Evolutionary conservation across 768 basidiomycete genomes (phyloP), one percentile per base, ranked within the genome.

Genomic region (Tricholoma matsutake): DNA sequence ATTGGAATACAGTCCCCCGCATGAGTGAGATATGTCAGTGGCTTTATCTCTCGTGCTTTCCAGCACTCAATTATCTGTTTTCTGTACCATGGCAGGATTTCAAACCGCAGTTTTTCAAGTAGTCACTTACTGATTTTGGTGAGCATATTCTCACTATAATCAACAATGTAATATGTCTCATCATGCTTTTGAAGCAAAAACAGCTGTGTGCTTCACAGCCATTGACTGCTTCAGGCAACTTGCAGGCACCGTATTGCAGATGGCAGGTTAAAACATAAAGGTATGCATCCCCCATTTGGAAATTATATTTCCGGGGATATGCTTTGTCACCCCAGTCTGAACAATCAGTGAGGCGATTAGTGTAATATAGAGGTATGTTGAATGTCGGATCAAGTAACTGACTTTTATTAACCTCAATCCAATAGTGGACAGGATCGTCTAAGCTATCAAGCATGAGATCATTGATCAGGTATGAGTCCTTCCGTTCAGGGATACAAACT

Each of bases 301-400:
- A n/a, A n/a, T n/a, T n/a, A n/a, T n/a, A n/a, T n/a, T n/a, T n/a
- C n/a, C n/a, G n/a, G n/a, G n/a, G n/a, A n/a, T n/a, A n/a, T n/a
- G n/a, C n/a, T n/a, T n/a, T n/a, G n/a, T n/a, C n/a, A 16, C 28
- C 25, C 10, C 25, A 11, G 1, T 28, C 39, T 10, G 52, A 25
- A 2, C 16, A 8, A 31, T 54, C 29, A 6, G 52, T 53, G 1
- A 22, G 52, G n/a, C 10, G 41, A 7, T 32, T 49, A 5, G 54
- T 41, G 41, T 55, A 55, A 53, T 52, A 60, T 8, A 55, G 41
- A 29, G 59, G 53, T 45, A 55, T 43, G 20, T 60, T 60, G 45
- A 60, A 60, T 20, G 18, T n/a, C 3, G 41, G 59, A 32, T 60
- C 43, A 47, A 35, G 16, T 5, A 60, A 20, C 10, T 29, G 14